These are phyloP conservation scores for Saitozyma sp. DNA, from an alignment of 768 basidiomycete species.

Conservation along the genomic window DNA sequence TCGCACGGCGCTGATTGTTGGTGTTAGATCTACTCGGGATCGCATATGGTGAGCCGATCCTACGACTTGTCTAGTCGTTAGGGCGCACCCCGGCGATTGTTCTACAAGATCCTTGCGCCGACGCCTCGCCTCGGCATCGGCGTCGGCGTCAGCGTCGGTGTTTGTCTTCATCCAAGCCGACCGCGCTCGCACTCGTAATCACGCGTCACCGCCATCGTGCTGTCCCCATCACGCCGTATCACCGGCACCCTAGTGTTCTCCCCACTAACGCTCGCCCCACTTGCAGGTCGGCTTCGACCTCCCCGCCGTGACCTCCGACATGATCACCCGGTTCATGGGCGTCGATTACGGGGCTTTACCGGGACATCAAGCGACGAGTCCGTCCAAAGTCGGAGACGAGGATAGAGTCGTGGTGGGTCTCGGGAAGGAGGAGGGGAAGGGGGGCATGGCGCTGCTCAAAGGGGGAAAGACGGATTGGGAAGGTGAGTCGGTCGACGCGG, in stretches of 20 bases:
- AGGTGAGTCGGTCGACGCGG: constrained; percentile 57
- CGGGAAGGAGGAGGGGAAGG: constrained; percentile 52
- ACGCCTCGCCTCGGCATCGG: neutral
- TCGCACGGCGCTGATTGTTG: too few species aligned
- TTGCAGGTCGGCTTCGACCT: constrained; percentile 65
- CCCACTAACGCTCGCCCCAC: too few species aligned
- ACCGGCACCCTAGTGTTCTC: too few species aligned
- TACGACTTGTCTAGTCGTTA: too few species aligned
- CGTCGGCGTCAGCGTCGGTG: too few species aligned
- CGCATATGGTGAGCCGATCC: too few species aligned
- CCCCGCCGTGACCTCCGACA: constrained; percentile 86
- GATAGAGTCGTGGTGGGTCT: constrained; percentile 67
- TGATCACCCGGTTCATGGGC: constrained; percentile 97
- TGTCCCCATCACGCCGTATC: too few species aligned
- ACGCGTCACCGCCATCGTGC: too few species aligned
- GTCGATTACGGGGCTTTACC: constrained; percentile 79
- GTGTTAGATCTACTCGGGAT: too few species aligned
- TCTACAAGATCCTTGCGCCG: too few species aligned
- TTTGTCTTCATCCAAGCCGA: neutral
- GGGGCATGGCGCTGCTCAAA: constrained; percentile 67
- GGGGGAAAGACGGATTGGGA: constrained; percentile 75
- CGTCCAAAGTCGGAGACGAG: constrained; percentile 71
- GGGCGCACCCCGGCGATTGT: too few species aligned
- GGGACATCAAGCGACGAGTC: constrained; percentile 76
- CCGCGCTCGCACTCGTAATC: neutral